Evolutionary conservation across 2,329 filamentous ascomycete genomes (phyloP), one percentile per base, ranked within the genome.

Genomic region (Fusarium napiforme): DNA sequence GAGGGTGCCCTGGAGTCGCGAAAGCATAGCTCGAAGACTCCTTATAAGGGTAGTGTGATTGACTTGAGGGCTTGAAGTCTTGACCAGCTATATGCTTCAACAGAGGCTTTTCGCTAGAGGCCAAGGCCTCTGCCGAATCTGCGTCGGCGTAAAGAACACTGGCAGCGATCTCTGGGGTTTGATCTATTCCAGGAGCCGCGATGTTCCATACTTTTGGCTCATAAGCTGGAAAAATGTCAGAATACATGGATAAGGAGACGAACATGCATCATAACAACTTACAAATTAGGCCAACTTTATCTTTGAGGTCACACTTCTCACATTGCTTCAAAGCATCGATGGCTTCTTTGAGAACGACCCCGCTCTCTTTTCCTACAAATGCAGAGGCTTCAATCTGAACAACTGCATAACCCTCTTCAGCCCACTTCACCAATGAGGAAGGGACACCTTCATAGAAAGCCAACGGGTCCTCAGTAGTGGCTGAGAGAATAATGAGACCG

Each of bases 331-430:
- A 69, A 2, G 66, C 73, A 12, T 73, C 64, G 18, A 81, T 60
- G 0, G 75, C 77, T 19, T 76, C 60, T 15, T 37, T 39, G 5
- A 80, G 57, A 32, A 72, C 50, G n/a, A 53, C 58, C 30, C 70
- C 60, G 23, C 71, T 64, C 9, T 71, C 23, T 0, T 49, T 74
- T 66, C n/a, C 19, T 10, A 59, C 26, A 10, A 73, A 47, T 2
- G 30, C 46, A n/a, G 52, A 55, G 5, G 28, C 19, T 23, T 71
- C 63, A 18, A 68, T 15, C 14, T 68, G 69, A 0, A 84, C 89
- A 4, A 93, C 90, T 0, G 87, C 84, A 71, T 89, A 93, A 4
- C 91, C 90, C 79, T 93, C 92, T 78, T 93, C 92, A 0, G 91
- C 91, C 92, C 92, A 93, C 80, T 93, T 93, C 70, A 88, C 79